phyloP scores from a whole-genome alignment of 768 basidiomycete genomes.

The Tephrocybe sp. region DNA sequence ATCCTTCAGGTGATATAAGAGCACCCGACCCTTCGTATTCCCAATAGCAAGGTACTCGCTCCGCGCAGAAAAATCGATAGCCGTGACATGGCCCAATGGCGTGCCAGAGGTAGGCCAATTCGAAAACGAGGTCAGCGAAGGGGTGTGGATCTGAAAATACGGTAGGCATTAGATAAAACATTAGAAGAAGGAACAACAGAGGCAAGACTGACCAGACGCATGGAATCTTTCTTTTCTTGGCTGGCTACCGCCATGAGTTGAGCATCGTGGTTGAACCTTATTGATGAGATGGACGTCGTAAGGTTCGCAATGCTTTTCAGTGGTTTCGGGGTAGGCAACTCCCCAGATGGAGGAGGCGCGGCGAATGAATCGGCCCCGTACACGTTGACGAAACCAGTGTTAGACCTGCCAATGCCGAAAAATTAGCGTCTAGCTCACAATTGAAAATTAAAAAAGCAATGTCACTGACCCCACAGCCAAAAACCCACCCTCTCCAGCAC shows the following conservation, averaged over 20 bases:
- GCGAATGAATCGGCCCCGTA: conserved; percentile 62
- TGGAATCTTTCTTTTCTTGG: conserved; percentile 82
- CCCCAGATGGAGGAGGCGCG: conserved; percentile 5
- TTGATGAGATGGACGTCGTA: conserved; percentile 77
- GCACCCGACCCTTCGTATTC: conserved; percentile 82
- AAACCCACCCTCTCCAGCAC: conserved; percentile 40
- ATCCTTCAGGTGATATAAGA: conserved; percentile 83
- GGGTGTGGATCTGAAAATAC: conserved; percentile 78
- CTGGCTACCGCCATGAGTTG: conserved; percentile 90
- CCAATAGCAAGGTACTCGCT: conserved; percentile 91
- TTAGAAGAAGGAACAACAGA: not conserved
- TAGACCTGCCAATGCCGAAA: conserved; percentile 54
- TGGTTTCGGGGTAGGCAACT: conserved; percentile 57
- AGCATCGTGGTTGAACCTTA: conserved; percentile 84
- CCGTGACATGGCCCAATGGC: conserved; percentile 83
- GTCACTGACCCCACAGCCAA: conserved; percentile 70
- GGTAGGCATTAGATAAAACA: not conserved
- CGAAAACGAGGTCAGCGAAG: conserved; percentile 80
- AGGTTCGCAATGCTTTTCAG: conserved; percentile 84
- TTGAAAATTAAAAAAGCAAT: not conserved
- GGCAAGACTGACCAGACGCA: conserved; percentile 69
- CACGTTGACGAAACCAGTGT: conserved; percentile 89
- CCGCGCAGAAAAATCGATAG: conserved; percentile 77
- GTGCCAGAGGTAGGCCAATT: conserved; percentile 99
- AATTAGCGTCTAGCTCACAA: not conserved